Evolutionary conservation across 306 rosid species (phyloP).

Genomic region (Casuarina glauca): DNA sequence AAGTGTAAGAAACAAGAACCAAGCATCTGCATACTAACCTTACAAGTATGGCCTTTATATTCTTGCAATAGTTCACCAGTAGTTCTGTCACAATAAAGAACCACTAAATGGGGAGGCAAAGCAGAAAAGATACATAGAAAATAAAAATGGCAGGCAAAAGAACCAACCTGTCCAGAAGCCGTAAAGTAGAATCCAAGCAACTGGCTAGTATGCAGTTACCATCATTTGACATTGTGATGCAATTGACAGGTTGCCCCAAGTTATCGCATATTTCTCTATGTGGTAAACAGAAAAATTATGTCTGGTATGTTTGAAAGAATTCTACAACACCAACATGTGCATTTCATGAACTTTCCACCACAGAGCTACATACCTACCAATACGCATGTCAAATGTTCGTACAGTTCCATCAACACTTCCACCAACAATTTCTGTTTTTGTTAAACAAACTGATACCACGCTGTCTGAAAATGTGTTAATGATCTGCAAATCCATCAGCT

Average conservation of each 20-base stretch:
- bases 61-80: slow-evolving; percentile 83
- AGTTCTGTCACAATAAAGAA: slow-evolving; percentile 53
- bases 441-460: slow-evolving; percentile 85
- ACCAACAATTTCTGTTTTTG: slow-evolving; percentile 80
- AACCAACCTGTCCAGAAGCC: slow-evolving; percentile 73
- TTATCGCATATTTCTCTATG: slow-evolving; percentile 74
- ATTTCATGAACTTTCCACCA: neutral
- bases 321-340: neutral
- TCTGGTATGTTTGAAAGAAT: neutral
- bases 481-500: slow-evolving; percentile 58
- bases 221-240: slow-evolving; percentile 91
- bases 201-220: slow-evolving; percentile 84
- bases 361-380: slow-evolving; percentile 60
- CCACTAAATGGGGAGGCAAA: slow-evolving; percentile 5
- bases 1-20: slow-evolving; percentile 19
- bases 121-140: slow-evolving; percentile 5
- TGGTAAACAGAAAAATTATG: neutral
- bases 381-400: slow-evolving; percentile 77
- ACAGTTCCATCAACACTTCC: slow-evolving; percentile 98
- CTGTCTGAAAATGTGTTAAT: slow-evolving; percentile 80
- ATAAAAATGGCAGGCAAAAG: neutral
- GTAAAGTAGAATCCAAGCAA: slow-evolving; percentile 80
- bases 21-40: slow-evolving; percentile 55
- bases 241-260: slow-evolving; percentile 90
- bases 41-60: slow-evolving; percentile 80